Conservation (phyloP, 176 grass and related monocot species). For the Thalia dealbata region DNA sequence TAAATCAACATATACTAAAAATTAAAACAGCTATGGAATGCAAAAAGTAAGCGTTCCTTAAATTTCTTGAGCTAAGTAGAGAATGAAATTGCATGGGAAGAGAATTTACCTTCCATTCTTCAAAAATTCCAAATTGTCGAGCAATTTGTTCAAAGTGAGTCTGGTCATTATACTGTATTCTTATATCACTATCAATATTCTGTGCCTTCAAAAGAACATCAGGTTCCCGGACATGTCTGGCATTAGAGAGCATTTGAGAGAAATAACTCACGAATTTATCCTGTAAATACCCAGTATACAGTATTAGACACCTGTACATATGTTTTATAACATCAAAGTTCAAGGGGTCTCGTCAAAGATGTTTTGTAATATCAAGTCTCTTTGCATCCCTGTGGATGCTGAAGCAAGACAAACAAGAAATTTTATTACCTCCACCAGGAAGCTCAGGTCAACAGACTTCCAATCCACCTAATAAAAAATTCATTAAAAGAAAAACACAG, state of each 20-base stretch:
- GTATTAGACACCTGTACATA: background rate
- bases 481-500: slow-evolving; percentile 24
- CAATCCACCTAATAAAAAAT: slow-evolving; percentile 64
- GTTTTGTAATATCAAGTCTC: background rate
- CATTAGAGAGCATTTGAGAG: slow-evolving; percentile 50
- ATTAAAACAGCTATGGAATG: background rate
- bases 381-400: background rate
- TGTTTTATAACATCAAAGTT: background rate
- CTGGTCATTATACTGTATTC: slow-evolving; percentile 67
- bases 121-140: slow-evolving; percentile 89
- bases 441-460: slow-evolving; percentile 76
- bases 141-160: slow-evolving; percentile 77
- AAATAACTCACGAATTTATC: slow-evolving; percentile 59
- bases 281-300: slow-evolving; percentile 30
- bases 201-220: slow-evolving; percentile 58
- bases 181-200: slow-evolving; percentile 56
- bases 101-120: slow-evolving; percentile 92
- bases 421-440: slow-evolving; percentile 59
- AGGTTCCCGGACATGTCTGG: slow-evolving; percentile 55
- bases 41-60: background rate
- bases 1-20: background rate
- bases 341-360: background rate
- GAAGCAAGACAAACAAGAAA: slow-evolving; percentile 1
- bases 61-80: background rate
- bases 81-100: slow-evolving; percentile 8